Base-by-base conservation (phyloP, 345 rosid species). In the Stellera chamaejasme region DNA sequence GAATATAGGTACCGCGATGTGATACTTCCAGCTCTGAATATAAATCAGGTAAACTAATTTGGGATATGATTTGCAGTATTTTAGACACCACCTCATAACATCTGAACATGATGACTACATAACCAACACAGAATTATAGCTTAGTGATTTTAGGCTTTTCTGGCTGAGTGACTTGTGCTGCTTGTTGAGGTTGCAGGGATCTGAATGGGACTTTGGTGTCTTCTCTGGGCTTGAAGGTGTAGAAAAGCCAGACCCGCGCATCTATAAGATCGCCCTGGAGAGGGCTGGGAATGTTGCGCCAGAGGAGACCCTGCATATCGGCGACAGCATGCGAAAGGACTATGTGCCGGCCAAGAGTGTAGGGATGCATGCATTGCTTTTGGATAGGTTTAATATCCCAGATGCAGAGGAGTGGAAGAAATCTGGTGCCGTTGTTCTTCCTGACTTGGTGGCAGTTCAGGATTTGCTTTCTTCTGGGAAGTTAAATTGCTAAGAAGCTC, bases 191-290 rank as follows among this genome's bases (percentile, higher is more conserved):
- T 27, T 74, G 26, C 61, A 90, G 98, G 90, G 75, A 2, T 72
- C 82, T 0, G 98, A 91, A 71, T 91, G 96, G 96, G 98, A 88
- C 64, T 88, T 91, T 71, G 96, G 98, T 59, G 96, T 91, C 26
- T 91, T 91, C 72, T 91, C 98, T 43, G 98, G 98, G 36, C 63
- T 88, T 28, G 96, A 82, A 64, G 98, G 98, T 27, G 70, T 91
- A 13, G 98, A 91, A 83, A 91, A 91, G 75, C 98, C 98, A 5
- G 80, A 91, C 67, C 90, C 90, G 2, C 76, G 69, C 67, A 85
- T 91, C 4, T 91, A 80, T 41, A 57, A 70, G 76, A 72, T 88
- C 11, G 98, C 98, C 1, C 70, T 91, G 1, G 79, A 79, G 72
- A 82, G 73, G 74, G 96, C 92, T 7, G 96, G 98, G 60, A 77